Evolutionary conservation across 2,329 filamentous ascomycete species (phyloP).

Genomic region (Xylariaceae sp.): DNA sequence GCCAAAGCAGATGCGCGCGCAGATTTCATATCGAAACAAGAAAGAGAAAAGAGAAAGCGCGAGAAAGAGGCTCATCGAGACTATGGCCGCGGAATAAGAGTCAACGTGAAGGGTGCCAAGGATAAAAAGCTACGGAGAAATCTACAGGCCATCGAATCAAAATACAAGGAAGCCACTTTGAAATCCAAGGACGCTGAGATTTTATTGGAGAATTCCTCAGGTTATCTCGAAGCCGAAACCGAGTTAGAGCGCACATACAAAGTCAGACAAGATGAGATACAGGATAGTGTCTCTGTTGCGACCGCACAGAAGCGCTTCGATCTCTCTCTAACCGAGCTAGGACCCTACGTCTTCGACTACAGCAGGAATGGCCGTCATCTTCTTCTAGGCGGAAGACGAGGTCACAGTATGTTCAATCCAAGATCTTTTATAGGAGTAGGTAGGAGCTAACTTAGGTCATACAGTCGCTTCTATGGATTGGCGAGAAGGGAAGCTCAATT

Average conservation of each 20-base stretch:
- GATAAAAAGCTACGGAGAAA: conserved; percentile 89
- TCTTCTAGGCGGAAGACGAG: conserved; percentile 82
- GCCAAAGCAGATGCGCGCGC: conserved; percentile 48
- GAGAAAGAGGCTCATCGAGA: conserved; percentile 62
- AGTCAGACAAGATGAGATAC: conserved; percentile 84
- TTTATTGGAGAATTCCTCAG: conserved; percentile 77
- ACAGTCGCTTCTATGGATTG: conserved; percentile 88
- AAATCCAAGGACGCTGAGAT: conserved; percentile 95
- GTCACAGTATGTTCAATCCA: conserved; percentile 51
- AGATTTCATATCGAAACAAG: conserved; percentile 48
- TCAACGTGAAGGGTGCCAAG: conserved; percentile 68
- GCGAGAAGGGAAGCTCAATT: conserved; percentile 85
- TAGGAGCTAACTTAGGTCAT: conserved; percentile 2
- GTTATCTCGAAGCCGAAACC: conserved; percentile 82
- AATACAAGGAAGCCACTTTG: conserved; percentile 75
- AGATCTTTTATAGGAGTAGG: not conserved
- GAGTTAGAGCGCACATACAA: conserved; percentile 91
- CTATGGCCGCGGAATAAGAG: conserved; percentile 80
- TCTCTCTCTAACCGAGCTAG: conserved; percentile 74
- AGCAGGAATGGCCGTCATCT: conserved; percentile 84
- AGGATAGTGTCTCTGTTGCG: conserved; percentile 68
- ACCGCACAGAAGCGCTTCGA: conserved; percentile 93
- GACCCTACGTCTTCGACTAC: conserved; percentile 87
- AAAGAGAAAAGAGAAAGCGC: conserved; percentile 49
- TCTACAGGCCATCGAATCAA: conserved; percentile 71